Conservation (phyloP, 805 yeast genomes). For the Wickerhamiella shivajii region DNA sequence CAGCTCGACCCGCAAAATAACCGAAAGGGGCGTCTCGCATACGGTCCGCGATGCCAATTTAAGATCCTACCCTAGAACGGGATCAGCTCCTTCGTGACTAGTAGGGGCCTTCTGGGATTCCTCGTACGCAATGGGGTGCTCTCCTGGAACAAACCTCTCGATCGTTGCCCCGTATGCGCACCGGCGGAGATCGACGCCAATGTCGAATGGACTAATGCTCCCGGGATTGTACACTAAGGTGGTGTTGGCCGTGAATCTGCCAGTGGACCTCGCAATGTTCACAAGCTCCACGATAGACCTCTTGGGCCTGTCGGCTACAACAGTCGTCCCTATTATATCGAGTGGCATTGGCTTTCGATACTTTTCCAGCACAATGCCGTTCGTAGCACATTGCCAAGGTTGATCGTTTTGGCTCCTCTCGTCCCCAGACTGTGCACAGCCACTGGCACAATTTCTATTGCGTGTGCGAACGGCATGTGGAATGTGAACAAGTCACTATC, state of each 20-base stretch:
- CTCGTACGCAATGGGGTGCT: no score
- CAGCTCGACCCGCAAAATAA: constrained; percentile 1
- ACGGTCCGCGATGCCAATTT: not conserved
- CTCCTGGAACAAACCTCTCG: no score
- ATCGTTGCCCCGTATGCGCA: constrained; percentile 3
- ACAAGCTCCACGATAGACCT: not conserved
- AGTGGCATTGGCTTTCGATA: not conserved
- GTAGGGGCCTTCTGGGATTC: not conserved
- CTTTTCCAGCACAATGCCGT: not conserved
- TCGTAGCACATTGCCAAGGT: constrained; percentile 1
- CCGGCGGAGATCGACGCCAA: constrained; percentile 3
- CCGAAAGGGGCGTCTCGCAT: not conserved
- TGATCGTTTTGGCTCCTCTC: constrained; percentile 2
- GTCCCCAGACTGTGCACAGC: not conserved
- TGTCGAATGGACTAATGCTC: constrained; percentile 1
- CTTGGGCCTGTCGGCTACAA: constrained; percentile 1
- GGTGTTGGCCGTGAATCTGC: not conserved
- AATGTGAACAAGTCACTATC: constrained; percentile 9
- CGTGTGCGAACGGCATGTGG: not conserved
- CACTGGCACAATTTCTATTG: constrained; percentile 3
- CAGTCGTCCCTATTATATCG: not conserved
- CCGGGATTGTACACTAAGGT: constrained; percentile 1
- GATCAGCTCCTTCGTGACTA: not conserved
- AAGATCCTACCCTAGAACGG: not conserved
- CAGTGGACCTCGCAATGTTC: not conserved